Conservation (phyloP, 2,329 filamentous ascomycete genomes). For the Stagonosporopsis vannaccii region DNA sequence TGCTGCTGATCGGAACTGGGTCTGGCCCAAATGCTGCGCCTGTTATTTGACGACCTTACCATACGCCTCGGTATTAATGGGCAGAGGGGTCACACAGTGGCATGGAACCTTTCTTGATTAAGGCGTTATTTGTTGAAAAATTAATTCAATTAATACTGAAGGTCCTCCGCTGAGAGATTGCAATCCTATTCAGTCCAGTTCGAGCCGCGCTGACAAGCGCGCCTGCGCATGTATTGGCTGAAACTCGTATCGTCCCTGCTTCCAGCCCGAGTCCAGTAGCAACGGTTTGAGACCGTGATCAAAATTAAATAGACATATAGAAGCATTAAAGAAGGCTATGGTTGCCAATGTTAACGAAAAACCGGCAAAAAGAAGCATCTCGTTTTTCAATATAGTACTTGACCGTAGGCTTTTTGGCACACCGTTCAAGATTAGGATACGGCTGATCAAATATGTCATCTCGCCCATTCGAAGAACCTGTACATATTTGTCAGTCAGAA, state of each 20-base stretch:
- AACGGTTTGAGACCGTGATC: slow-evolving; percentile 31
- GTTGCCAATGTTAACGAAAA: slow-evolving; percentile 19
- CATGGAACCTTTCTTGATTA: background rate
- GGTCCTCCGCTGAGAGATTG: background rate
- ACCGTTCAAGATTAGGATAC: slow-evolving; percentile 28
- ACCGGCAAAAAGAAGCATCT: slow-evolving; percentile 32
- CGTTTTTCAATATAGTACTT: slow-evolving; percentile 27
- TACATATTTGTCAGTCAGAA: background rate
- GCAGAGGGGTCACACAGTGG: background rate
- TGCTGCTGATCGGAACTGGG: background rate
- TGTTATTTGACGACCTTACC: background rate
- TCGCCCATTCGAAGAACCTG: slow-evolving; percentile 25
- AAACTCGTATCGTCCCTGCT: slow-evolving; percentile 15
- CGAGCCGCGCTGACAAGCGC: slow-evolving; percentile 16
- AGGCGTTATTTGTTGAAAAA: background rate
- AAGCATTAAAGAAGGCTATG: slow-evolving; percentile 7
- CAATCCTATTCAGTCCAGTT: slow-evolving; percentile 1
- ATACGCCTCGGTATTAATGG: background rate
- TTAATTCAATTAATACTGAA: background rate
- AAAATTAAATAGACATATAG: slow-evolving; percentile 32
- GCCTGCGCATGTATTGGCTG: slow-evolving; percentile 21
- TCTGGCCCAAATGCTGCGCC: background rate
- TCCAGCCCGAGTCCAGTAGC: slow-evolving; percentile 19
- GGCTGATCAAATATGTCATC: slow-evolving; percentile 30
- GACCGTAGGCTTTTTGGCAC: slow-evolving; percentile 7